These are phyloP conservation scores for Talaromyces thailandensis DNA, from an alignment of 495 filamentous ascomycete genomes.

Conservation along the genomic window DNA sequence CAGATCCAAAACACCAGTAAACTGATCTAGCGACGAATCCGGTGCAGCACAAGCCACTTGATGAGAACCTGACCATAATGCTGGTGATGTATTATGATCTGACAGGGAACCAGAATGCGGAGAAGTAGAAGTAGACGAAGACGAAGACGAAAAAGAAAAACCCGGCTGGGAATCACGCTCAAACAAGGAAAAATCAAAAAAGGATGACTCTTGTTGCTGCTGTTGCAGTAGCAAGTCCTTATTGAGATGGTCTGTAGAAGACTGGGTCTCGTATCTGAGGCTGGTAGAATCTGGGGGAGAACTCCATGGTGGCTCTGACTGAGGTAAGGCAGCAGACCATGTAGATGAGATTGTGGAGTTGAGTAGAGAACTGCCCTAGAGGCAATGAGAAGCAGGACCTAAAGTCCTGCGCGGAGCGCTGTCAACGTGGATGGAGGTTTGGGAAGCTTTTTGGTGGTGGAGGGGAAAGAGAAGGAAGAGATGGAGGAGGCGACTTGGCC, in stretches of 20 bases:
- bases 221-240: neutral
- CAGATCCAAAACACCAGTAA: neutral
- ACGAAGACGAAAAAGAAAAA: slow-evolving; percentile 4
- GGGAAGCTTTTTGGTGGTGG: neutral
- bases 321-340: slow-evolving; percentile 4
- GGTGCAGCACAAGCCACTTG: neutral
- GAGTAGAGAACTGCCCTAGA: slow-evolving; percentile 1
- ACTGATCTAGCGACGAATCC: slow-evolving; percentile 1
- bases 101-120: neutral
- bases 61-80: slow-evolving; percentile 1
- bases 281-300: neutral
- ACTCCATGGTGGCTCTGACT: slow-evolving; percentile 5
- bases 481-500: neutral
- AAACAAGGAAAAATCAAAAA: slow-evolving; percentile 5
- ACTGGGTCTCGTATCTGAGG: neutral
- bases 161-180: slow-evolving; percentile 2
- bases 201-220: neutral
- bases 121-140: slow-evolving; percentile 2
- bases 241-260: neutral
- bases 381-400: slow-evolving; percentile 6
- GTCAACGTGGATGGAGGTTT: neutral
- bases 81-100: neutral
- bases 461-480: neutral
- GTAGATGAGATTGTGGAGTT: slow-evolving; percentile 3
- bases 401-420: slow-evolving; percentile 4